Conservation (phyloP, 495 filamentous ascomycete genomes). For the Penicillium flavigenum region DNA sequence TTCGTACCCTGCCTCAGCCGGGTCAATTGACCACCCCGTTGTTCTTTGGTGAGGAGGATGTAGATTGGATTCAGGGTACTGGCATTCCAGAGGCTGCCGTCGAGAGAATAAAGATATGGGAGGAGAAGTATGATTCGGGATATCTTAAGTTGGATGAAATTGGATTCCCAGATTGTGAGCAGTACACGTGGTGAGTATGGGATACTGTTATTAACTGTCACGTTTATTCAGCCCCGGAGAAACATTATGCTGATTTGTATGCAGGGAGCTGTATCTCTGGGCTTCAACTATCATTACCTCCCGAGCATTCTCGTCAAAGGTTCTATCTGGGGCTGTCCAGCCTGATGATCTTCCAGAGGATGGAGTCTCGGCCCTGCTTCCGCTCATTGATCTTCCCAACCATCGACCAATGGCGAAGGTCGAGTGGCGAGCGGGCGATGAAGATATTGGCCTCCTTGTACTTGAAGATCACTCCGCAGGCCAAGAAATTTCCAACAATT, state of each 20-base stretch:
- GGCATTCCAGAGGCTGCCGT: slow-evolving; percentile 53
- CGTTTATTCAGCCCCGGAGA: neutral
- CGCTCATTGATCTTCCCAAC: slow-evolving; percentile 61
- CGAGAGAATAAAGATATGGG: slow-evolving; percentile 45
- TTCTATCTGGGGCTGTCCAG: slow-evolving; percentile 42
- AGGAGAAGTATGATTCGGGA: slow-evolving; percentile 48
- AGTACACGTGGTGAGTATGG: slow-evolving; percentile 48
- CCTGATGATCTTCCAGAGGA: slow-evolving; percentile 35
- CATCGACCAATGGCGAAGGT: slow-evolving; percentile 58
- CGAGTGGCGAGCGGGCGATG: slow-evolving; percentile 55
- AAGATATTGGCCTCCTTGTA: slow-evolving; percentile 49
- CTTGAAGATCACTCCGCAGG: slow-evolving; percentile 44
- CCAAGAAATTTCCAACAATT: slow-evolving; percentile 65
- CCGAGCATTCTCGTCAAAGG: slow-evolving; percentile 50
- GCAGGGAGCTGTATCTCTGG: slow-evolving; percentile 64
- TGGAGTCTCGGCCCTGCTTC: slow-evolving; percentile 55
- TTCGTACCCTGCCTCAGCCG: slow-evolving; percentile 55
- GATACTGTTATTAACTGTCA: neutral
- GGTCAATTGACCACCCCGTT: slow-evolving; percentile 56
- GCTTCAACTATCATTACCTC: slow-evolving; percentile 63
- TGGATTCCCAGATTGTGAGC: slow-evolving; percentile 32
- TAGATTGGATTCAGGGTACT: slow-evolving; percentile 58
- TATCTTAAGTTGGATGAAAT: slow-evolving; percentile 35
- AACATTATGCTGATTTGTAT: slow-evolving; percentile 17
- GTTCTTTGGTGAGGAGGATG: slow-evolving; percentile 57